Percentiles rank a stretch among this genome's conserved stretches.
phyloP scores from a whole-genome alignment of 2,329 filamentous ascomycete species.

The Aureobasidium sp. region DNA sequence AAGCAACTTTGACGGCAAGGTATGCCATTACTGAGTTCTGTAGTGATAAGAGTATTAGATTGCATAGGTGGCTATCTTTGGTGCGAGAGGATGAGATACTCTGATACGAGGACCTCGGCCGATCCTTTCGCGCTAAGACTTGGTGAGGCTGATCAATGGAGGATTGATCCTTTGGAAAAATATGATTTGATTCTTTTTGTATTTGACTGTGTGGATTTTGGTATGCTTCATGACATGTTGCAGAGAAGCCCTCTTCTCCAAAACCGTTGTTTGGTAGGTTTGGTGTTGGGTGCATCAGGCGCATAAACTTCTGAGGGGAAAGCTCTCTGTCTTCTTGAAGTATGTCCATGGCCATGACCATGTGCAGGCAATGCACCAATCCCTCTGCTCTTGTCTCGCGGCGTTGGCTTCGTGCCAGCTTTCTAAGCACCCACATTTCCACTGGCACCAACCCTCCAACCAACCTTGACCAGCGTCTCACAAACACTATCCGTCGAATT shows the following conservation, averaged over 20 bases:
- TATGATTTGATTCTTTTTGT: no score
- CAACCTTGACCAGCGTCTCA: constrained; percentile 36
- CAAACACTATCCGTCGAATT: constrained; percentile 32
- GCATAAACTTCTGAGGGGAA: no score
- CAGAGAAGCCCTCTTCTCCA: neutral
- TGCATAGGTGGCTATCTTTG: neutral
- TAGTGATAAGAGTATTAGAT: neutral
- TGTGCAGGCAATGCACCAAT: neutral
- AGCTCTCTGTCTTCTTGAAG: neutral
- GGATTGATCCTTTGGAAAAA: no score
- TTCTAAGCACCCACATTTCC: neutral
- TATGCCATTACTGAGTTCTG: neutral
- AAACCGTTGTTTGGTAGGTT: neutral
- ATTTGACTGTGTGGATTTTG: no score
- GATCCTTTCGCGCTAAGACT: neutral
- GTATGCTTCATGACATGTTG: neutral
- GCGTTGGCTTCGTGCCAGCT: neutral
- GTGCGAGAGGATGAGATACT: neutral
- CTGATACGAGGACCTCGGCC: neutral
- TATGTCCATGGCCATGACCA: no score
- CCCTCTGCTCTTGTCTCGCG: neutral
- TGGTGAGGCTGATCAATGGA: neutral
- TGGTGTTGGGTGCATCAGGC: neutral
- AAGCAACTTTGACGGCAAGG: neutral
- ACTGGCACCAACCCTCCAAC: constrained; percentile 27